Conservation (phyloP, 192 early-diverging fungal species). For the Entomortierella beljakovae region DNA sequence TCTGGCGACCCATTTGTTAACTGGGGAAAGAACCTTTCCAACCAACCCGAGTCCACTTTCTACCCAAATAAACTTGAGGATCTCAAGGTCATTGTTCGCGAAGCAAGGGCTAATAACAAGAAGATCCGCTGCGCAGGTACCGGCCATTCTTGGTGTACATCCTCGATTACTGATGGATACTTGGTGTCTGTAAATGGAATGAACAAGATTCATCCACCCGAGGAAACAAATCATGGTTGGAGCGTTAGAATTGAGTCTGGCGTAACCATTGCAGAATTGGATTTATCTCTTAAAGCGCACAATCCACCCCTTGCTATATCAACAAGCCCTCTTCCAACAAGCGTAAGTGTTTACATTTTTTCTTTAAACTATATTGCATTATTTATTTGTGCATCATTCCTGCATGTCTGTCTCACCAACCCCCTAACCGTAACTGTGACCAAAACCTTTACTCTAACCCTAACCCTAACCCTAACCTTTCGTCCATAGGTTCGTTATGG, state of each 20-base stretch:
- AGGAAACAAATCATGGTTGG: constrained; percentile 19
- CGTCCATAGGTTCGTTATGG: constrained; percentile 45
- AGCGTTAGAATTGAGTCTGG: constrained; percentile 53
- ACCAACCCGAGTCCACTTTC: constrained; percentile 38
- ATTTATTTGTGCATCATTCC: no score
- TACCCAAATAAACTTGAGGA: constrained; percentile 44
- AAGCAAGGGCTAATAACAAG: constrained; percentile 29
- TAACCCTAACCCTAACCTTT: no score
- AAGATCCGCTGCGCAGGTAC: constrained; percentile 48
- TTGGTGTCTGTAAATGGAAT: constrained; percentile 31
- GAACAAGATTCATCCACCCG: constrained; percentile 40
- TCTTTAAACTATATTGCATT: no score
- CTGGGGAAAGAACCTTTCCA: constrained; percentile 25
- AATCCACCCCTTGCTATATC: constrained; percentile 43
- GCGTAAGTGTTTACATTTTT: constrained; percentile 16
- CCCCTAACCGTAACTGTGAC: no score
- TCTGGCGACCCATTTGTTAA: constrained; percentile 31
- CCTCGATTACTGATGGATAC: constrained; percentile 32
- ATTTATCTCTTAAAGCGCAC: constrained; percentile 26
- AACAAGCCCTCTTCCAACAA: constrained; percentile 23
- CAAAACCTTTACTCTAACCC: no score
- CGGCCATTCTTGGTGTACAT: constrained; percentile 40
- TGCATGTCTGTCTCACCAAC: no score
- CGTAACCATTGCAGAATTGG: constrained; percentile 32
- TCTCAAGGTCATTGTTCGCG: constrained; percentile 37